Percentiles rank a stretch among this genome's conserved stretches.
These are phyloP conservation scores for Hyaloscypha bicolor DNA, from an alignment of 495 filamentous ascomycete genomes.

Conservation along the genomic window DNA sequence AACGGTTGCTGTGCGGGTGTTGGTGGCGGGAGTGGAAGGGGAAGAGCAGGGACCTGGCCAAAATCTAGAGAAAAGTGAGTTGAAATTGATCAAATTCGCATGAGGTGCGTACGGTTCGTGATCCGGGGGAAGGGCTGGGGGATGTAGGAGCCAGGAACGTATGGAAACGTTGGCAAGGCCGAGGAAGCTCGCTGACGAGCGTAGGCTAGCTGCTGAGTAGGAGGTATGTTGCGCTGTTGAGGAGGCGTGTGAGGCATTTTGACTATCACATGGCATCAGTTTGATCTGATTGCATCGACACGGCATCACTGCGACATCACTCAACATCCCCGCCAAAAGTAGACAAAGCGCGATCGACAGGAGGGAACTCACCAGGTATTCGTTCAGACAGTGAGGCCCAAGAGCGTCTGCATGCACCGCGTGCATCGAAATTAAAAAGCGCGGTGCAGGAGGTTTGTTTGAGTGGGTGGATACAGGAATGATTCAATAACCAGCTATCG, in stretches of 20 bases:
- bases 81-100: background rate
- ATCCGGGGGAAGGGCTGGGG: background rate
- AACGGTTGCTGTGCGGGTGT: background rate
- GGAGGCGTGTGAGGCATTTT: background rate
- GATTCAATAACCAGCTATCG: background rate
- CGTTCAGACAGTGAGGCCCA: background rate
- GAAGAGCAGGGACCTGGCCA: background rate
- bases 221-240: background rate
- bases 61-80: background rate
- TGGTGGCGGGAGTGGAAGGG: background rate
- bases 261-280: background rate
- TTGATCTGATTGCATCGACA: background rate
- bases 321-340: background rate
- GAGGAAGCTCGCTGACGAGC: background rate
- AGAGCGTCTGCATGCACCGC: background rate
- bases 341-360: background rate
- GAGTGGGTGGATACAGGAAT: background rate
- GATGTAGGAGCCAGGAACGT: background rate
- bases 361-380: background rate
- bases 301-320: background rate
- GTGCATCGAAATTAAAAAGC: background rate
- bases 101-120: background rate
- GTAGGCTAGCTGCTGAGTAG: background rate
- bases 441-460: background rate
- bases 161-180: background rate